phyloP scores from a whole-genome alignment of 805 yeast genomes.

The Debaryomyces castellii region DNA sequence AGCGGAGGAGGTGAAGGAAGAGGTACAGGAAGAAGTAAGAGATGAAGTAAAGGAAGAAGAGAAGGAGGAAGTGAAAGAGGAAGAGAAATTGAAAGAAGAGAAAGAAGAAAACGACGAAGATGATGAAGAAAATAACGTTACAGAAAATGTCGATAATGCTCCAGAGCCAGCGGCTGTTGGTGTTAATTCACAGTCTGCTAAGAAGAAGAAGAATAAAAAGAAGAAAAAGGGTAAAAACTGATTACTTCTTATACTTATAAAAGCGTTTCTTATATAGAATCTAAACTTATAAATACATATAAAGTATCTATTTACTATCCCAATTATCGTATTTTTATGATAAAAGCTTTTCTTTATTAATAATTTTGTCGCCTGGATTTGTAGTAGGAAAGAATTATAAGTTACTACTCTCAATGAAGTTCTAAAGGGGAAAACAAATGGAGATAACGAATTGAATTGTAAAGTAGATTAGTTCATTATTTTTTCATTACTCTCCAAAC shows the following conservation, averaged over 20 bases:
- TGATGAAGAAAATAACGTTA: slow-evolving; percentile 4
- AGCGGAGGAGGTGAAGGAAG: neutral
- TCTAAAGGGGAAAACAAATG: neutral
- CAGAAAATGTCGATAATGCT: slow-evolving; percentile 5
- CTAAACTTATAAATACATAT: neutral
- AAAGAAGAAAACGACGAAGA: slow-evolving; percentile 1
- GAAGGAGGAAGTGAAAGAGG: neutral
- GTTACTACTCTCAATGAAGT: neutral
- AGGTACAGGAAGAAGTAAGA: neutral
- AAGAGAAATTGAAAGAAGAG: neutral
- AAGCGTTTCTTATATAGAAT: neutral
- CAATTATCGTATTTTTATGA: neutral
- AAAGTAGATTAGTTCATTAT: neutral
- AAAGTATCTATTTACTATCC: neutral
- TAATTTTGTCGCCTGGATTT: neutral
- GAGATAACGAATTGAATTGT: neutral
- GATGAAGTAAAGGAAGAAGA: too few relatives aligned
- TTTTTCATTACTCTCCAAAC: slow-evolving; percentile 72
- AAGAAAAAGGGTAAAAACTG: slow-evolving; percentile 28
- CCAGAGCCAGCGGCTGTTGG: slow-evolving; percentile 8
- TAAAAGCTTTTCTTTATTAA: neutral
- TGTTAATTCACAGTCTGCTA: slow-evolving; percentile 14
- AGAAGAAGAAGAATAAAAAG: slow-evolving; percentile 33
- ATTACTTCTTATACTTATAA: neutral
- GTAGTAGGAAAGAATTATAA: neutral